A percentile compares a stretch with the other conserved stretches of the same genome.
These are phyloP conservation scores for Aspergillus costaricaensis DNA, from an alignment of 2,329 filamentous ascomycete species.

Conservation along the genomic window DNA sequence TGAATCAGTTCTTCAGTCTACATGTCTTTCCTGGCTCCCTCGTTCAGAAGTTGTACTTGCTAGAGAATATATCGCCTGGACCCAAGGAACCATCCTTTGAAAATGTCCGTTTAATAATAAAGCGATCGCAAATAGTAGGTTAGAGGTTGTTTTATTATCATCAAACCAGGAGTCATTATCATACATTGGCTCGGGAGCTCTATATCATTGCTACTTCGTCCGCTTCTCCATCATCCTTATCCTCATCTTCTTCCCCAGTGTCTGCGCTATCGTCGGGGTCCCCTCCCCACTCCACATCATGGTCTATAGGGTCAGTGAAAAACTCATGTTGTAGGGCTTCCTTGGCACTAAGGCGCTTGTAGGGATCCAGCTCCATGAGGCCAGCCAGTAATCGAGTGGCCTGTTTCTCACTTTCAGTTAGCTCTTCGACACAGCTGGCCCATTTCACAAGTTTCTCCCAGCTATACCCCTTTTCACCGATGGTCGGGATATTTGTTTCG, in stretches of 20 bases:
- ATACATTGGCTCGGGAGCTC: constrained; percentile 19
- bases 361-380: constrained; percentile 48
- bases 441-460: constrained; percentile 94
- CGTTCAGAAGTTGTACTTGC: background rate
- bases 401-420: constrained; percentile 50
- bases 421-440: constrained; percentile 77
- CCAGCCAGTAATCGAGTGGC: constrained; percentile 46
- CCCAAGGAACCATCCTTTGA: background rate
- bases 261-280: constrained; percentile 39
- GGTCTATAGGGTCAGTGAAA: constrained; percentile 44
- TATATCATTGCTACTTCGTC: constrained; percentile 44
- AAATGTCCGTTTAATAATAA: background rate
- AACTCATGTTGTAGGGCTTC: constrained; percentile 50
- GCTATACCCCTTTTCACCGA: constrained; percentile 80
- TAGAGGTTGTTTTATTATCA: background rate
- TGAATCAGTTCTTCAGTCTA: no score
- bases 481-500: constrained; percentile 88
- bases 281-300: constrained; percentile 45
- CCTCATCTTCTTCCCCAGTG: constrained; percentile 36
- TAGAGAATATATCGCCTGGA: background rate
- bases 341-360: constrained; percentile 45
- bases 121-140: background rate
- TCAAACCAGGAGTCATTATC: constrained; percentile 16
- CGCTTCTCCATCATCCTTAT: constrained; percentile 35
- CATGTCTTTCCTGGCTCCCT: background rate